A percentile compares a stretch with the other conserved stretches of the same genome.
These are phyloP conservation scores for Haplographium delicatum DNA, from an alignment of 495 filamentous ascomycete species.

Conservation along the genomic window DNA sequence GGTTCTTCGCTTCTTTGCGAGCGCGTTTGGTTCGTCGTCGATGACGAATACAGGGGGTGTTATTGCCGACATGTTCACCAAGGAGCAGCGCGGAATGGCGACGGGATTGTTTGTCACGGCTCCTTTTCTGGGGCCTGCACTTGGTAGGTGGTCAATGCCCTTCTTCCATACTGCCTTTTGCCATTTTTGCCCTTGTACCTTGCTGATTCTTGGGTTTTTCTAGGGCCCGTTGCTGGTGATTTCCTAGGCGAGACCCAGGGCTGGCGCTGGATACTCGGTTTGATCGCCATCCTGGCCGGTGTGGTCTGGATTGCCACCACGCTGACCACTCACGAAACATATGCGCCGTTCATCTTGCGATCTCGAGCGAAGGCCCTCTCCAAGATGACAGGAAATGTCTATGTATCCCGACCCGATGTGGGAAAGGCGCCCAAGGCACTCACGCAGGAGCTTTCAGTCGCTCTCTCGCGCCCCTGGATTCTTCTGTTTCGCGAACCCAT, in stretches of 20 bases:
- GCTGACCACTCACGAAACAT: conserved; percentile 76
- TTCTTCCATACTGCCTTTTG: conserved; percentile 4
- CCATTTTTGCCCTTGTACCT: neutral
- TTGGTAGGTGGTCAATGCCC: conserved; percentile 36
- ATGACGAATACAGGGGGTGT: conserved; percentile 70
- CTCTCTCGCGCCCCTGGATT: conserved; percentile 35
- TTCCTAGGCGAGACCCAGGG: conserved; percentile 48
- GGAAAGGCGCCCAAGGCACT: conserved; percentile 33
- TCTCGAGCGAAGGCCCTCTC: conserved; percentile 63
- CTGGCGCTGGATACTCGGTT: conserved; percentile 47
- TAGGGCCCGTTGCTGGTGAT: conserved; percentile 37
- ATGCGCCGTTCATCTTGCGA: conserved; percentile 64
- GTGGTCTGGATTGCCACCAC: conserved; percentile 55
- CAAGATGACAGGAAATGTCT: conserved; percentile 60
- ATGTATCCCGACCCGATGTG: conserved; percentile 47
- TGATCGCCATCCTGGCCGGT: conserved; percentile 64
- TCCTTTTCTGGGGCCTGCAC: conserved; percentile 64
- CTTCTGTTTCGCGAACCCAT: conserved; percentile 80
- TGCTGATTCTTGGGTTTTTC: neutral
- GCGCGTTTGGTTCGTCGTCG: conserved; percentile 70
- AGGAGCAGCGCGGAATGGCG: conserved; percentile 58
- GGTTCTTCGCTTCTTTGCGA: conserved; percentile 73
- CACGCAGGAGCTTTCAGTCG: conserved; percentile 36
- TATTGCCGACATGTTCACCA: conserved; percentile 69
- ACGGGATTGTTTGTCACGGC: conserved; percentile 59